A percentile compares a stretch with the other conserved stretches of the same genome.
These are phyloP conservation scores for Marasmius fiardii DNA, from an alignment of 1,284 basidiomycete genomes.

Conservation along the genomic window DNA sequence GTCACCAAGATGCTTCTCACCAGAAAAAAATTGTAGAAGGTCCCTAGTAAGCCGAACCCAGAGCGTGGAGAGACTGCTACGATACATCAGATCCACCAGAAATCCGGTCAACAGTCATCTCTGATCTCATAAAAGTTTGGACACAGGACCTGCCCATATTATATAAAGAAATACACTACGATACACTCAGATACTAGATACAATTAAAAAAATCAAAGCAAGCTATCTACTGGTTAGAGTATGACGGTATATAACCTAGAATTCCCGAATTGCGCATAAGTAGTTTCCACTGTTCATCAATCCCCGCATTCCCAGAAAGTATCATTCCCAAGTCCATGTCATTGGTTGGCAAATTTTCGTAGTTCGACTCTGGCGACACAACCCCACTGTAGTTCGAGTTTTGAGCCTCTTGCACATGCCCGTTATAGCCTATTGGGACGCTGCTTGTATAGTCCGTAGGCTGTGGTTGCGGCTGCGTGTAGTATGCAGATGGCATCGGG, in stretches of 20 bases:
- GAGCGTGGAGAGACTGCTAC: too few species aligned
- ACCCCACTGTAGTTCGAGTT: neutral
- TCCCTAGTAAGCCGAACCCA: too few species aligned
- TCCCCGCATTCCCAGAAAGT: slow-evolving; percentile 48
- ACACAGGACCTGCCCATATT: too few species aligned
- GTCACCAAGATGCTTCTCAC: too few species aligned
- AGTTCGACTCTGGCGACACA: neutral
- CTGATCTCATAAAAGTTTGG: too few species aligned
- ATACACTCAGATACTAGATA: too few species aligned
- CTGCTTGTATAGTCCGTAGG: neutral
- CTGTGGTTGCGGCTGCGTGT: slow-evolving; percentile 1
- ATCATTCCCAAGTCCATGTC: slow-evolving; percentile 40
- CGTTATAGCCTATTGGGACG: neutral
- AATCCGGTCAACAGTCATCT: too few species aligned
- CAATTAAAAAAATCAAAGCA: too few species aligned
- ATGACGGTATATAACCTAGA: slow-evolving; percentile 19
- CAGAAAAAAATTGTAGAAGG: too few species aligned
- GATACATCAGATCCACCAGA: too few species aligned
- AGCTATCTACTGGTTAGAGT: too few species aligned
- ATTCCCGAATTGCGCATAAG: slow-evolving; percentile 53
- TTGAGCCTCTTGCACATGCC: neutral
- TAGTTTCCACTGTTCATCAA: slow-evolving; percentile 53
- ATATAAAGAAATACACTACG: too few species aligned
- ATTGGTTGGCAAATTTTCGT: slow-evolving; percentile 6
- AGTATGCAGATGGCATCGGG: slow-evolving; percentile 10